These are phyloP conservation scores for Voacanga thouarsii DNA, from an alignment of 257 asterid species.

Conservation along the genomic window DNA sequence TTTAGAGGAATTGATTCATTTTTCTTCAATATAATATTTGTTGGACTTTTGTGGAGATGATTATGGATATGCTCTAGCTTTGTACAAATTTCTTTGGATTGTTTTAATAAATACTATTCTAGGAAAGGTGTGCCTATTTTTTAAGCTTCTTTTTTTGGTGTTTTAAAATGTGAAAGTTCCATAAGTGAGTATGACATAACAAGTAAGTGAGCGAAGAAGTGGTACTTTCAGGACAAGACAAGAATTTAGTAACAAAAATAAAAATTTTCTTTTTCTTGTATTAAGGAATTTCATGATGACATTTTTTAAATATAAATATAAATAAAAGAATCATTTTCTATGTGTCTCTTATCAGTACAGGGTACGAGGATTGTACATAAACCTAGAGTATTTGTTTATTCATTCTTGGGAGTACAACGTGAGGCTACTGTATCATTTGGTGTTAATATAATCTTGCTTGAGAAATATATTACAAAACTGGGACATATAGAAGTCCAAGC, in stretches of 20 bases:
- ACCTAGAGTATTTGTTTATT: constrained; percentile 74
- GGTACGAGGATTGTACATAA: constrained; percentile 95
- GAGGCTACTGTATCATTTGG: constrained; percentile 99
- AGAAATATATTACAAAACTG: constrained; percentile 92
- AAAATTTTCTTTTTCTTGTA: neutral
- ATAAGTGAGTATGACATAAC: neutral
- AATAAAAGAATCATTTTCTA: neutral
- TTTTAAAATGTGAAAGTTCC: neutral
- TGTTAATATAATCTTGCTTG: constrained; percentile 76
- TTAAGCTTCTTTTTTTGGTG: constrained; percentile 10
- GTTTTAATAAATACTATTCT: no score
- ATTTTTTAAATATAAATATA: no score
- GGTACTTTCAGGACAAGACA: neutral
- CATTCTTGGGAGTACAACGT: constrained; percentile 93
- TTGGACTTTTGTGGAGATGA: neutral
- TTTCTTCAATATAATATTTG: neutral
- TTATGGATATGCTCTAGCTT: no score
- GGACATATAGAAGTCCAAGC: constrained; percentile 99
- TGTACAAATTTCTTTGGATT: no score
- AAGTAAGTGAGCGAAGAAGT: neutral
- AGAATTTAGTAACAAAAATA: neutral
- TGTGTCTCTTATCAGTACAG: constrained; percentile 40
- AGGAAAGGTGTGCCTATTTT: constrained; percentile 66
- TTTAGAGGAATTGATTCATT: neutral
- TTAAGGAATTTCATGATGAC: no score